These are phyloP conservation scores for Didymella keratinophila DNA, from an alignment of 2,329 filamentous ascomycete genomes.

Conservation along the genomic window DNA sequence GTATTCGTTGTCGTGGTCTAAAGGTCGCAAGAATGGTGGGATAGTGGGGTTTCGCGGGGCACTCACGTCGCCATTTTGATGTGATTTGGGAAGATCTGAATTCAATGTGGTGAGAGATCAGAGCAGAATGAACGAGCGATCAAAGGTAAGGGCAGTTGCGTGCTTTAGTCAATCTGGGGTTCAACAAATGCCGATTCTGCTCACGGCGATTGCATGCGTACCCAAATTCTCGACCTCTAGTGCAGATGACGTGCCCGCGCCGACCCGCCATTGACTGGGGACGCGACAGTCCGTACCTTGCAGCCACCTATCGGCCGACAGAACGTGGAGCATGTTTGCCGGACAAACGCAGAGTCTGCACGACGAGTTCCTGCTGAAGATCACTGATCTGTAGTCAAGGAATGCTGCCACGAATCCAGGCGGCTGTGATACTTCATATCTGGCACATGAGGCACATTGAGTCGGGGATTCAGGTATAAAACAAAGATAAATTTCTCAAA, in stretches of 20 bases:
- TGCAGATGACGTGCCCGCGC: slow-evolving; percentile 23
- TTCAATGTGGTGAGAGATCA: neutral
- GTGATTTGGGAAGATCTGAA: neutral
- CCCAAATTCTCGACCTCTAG: slow-evolving; percentile 20
- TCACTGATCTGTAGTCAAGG: neutral
- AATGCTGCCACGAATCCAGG: no score
- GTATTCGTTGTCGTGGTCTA: slow-evolving; percentile 5
- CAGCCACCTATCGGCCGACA: slow-evolving; percentile 17
- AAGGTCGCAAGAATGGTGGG: neutral
- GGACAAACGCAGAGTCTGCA: neutral
- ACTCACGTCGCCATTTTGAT: slow-evolving; percentile 48
- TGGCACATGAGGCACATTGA: neutral
- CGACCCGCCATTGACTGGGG: slow-evolving; percentile 19
- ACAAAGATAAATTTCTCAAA: slow-evolving; percentile 12
- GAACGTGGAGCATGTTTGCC: slow-evolving; percentile 1
- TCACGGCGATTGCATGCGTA: slow-evolving; percentile 18
- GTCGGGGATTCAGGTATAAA: neutral
- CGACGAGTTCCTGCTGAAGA: neutral
- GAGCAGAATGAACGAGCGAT: neutral
- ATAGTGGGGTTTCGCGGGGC: slow-evolving; percentile 41
- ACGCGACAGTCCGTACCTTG: slow-evolving; percentile 20
- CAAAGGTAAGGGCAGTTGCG: neutral
- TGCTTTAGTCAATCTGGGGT: slow-evolving; percentile 7
- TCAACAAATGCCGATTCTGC: slow-evolving; percentile 18
- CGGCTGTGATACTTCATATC: neutral